These are phyloP conservation scores for Achaetomiella virescens DNA, from an alignment of 495 filamentous ascomycete genomes.

Conservation along the genomic window DNA sequence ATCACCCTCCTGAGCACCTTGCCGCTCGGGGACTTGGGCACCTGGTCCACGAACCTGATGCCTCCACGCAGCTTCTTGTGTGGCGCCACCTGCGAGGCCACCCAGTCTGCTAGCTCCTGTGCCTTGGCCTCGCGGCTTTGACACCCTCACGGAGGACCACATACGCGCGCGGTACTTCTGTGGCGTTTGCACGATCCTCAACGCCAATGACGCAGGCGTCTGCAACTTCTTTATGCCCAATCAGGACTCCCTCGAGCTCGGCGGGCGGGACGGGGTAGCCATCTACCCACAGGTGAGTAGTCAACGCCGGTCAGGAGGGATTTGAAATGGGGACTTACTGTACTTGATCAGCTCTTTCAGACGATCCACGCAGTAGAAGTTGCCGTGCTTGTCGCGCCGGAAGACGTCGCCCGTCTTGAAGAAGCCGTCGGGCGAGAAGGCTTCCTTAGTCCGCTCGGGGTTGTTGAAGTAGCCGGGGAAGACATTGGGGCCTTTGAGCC, in stretches of 20 bases:
- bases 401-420: slow-evolving; percentile 80
- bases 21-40: slow-evolving; percentile 80
- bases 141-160: slow-evolving; percentile 58
- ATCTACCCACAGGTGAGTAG: slow-evolving; percentile 28
- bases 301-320: neutral
- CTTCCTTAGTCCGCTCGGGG: slow-evolving; percentile 52
- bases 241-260: slow-evolving; percentile 75
- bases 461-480: slow-evolving; percentile 77
- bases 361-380: slow-evolving; percentile 65
- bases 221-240: slow-evolving; percentile 63
- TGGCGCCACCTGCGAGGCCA: slow-evolving; percentile 45
- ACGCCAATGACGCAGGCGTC: slow-evolving; percentile 84
- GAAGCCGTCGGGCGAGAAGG: slow-evolving; percentile 66
- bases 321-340: slow-evolving; percentile 28
- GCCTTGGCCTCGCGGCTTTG: slow-evolving; percentile 45
- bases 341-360: slow-evolving; percentile 91
- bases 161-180: slow-evolving; percentile 81
- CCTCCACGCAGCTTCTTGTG: slow-evolving; percentile 80
- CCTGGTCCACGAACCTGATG: slow-evolving; percentile 69
- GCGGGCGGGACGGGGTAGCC: slow-evolving; percentile 87
- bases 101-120: slow-evolving; percentile 56
- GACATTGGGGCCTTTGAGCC: slow-evolving; percentile 69
- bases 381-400: slow-evolving; percentile 50
- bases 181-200: slow-evolving; percentile 60
- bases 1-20: slow-evolving; percentile 79